These are phyloP conservation scores for Tricholoma hemisulphureum DNA, from an alignment of 768 basidiomycete genomes.

Conservation along the genomic window DNA sequence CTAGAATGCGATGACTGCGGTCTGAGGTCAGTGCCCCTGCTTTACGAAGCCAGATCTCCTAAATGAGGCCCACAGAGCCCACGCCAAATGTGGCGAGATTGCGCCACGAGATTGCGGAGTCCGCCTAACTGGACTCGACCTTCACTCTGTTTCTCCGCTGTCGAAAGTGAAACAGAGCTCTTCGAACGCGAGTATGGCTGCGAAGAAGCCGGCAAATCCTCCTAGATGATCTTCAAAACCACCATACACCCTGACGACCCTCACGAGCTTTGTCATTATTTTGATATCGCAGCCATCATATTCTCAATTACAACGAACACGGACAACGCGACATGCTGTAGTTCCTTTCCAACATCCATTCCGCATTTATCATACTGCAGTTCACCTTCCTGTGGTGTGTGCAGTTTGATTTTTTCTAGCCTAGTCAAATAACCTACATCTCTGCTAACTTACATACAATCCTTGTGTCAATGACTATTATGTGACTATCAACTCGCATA, in stretches of 20 bases:
- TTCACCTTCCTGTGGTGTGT: no score
- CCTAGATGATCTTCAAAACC: slow-evolving; percentile 8
- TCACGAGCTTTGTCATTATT: not conserved
- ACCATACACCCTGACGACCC: slow-evolving; percentile 1
- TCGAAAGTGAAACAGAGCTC: slow-evolving; percentile 41
- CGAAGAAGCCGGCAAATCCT: slow-evolving; percentile 28
- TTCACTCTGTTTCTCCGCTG: slow-evolving; percentile 35
- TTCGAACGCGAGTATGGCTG: slow-evolving; percentile 29
- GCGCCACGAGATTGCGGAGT: slow-evolving; percentile 79
- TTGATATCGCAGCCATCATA: not conserved
- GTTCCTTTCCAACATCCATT: no score
- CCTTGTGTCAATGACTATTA: no score
- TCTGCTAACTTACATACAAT: no score
- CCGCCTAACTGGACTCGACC: slow-evolving; percentile 37
- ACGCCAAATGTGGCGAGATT: slow-evolving; percentile 82
- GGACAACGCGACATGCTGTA: not conserved
- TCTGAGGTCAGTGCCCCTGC: slow-evolving; percentile 47
- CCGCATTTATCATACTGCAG: no score
- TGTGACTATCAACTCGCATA: no score
- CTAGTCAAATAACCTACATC: no score
- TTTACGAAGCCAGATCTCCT: slow-evolving; percentile 3
- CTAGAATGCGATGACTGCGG: slow-evolving; percentile 90
- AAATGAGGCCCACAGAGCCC: slow-evolving; percentile 49
- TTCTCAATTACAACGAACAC: not conserved
- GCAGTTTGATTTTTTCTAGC: no score